Evolutionary conservation across 495 filamentous ascomycete species (phyloP).

Genomic region (Saxispiralis lemnorum): DNA sequence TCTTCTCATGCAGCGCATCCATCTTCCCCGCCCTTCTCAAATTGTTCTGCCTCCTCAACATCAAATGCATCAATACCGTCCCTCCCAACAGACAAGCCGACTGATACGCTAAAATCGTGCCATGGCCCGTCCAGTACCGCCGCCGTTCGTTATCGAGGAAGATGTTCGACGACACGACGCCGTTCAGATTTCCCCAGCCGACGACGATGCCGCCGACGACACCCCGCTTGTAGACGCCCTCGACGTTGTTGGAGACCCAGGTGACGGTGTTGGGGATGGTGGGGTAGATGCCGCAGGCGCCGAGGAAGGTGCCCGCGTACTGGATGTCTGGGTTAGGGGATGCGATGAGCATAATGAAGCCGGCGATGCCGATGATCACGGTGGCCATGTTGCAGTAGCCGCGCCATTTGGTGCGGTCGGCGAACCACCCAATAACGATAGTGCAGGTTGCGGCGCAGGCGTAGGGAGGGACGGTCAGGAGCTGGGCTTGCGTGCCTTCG

Average conservation of each 20-base stretch:
- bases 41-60: constrained; percentile 47
- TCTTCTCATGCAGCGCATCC: constrained; percentile 47
- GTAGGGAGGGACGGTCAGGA: constrained; percentile 78
- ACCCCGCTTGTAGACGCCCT: constrained; percentile 85
- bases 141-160: constrained; percentile 39
- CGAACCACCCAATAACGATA: constrained; percentile 54
- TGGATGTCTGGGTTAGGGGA: constrained; percentile 41
- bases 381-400: constrained; percentile 67
- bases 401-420: constrained; percentile 60
- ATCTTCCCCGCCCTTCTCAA: constrained; percentile 43
- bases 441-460: constrained; percentile 66
- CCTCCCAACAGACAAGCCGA: constrained; percentile 40
- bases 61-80: constrained; percentile 41
- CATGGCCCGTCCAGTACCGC: constrained; percentile 38
- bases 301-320: constrained; percentile 74
- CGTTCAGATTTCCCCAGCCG: constrained; percentile 86
- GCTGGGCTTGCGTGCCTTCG: constrained; percentile 49
- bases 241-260: constrained; percentile 78
- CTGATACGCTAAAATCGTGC: constrained; percentile 40
- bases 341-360: constrained; percentile 63
- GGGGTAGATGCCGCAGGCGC: constrained; percentile 80
- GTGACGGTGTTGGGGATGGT: constrained; percentile 80
- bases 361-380: constrained; percentile 52
- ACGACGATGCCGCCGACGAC: constrained; percentile 75
- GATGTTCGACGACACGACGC: constrained; percentile 62